These are phyloP conservation scores for Dothistroma pini DNA, from an alignment of 2,329 filamentous ascomycete genomes.

Conservation along the genomic window DNA sequence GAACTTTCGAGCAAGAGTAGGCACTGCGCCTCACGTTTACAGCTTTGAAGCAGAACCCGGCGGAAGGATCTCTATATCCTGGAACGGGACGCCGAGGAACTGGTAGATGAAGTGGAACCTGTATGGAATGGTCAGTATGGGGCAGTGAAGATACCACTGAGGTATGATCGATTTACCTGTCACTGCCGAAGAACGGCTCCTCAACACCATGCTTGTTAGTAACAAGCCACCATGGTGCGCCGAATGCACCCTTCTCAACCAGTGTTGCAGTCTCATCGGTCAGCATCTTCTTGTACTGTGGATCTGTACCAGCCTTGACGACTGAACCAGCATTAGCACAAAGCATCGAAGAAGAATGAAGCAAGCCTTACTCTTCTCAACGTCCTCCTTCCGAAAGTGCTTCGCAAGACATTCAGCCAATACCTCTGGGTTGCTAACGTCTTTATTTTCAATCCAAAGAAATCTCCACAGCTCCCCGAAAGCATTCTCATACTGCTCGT, in stretches of 20 bases:
- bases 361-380: conserved; percentile 33
- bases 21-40: not conserved
- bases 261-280: conserved; percentile 22
- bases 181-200: conserved; percentile 75
- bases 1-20: not conserved
- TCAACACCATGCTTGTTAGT: conserved; percentile 54
- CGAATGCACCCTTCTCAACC: conserved; percentile 63
- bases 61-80: conserved; percentile 19
- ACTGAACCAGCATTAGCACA: not conserved
- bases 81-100: conserved; percentile 49
- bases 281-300: conserved; percentile 24
- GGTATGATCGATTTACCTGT: conserved; percentile 37
- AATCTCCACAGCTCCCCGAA: conserved; percentile 55
- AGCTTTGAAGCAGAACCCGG: conserved; percentile 3
- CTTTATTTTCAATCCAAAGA: conserved; percentile 60
- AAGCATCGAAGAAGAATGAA: not conserved
- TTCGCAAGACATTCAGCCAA: conserved; percentile 44
- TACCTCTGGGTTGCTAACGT: conserved; percentile 58
- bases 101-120: conserved; percentile 64
- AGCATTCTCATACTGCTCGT: conserved; percentile 49
- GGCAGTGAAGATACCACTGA: not conserved
- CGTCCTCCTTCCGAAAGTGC: conserved; percentile 52
- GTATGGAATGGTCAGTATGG: not conserved
- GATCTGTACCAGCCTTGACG: conserved; percentile 33
- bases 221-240: conserved; percentile 72